Conservation (phyloP, 129 eudicot genomes). For the sunflower (Helianthus annuus) region DNA sequence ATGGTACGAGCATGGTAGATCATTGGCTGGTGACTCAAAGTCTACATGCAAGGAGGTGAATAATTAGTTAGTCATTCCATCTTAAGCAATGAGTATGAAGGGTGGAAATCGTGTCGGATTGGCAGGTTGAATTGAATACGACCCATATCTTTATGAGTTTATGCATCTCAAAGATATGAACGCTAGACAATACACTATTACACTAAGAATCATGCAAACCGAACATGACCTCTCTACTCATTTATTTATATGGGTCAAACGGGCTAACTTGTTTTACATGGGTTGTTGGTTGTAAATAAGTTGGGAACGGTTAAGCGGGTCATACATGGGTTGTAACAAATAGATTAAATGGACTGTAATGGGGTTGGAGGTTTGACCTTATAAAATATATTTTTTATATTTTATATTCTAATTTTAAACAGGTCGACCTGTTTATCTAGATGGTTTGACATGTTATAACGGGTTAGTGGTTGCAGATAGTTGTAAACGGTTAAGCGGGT, state of each 20-base stretch:
- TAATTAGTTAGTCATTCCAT: neutral
- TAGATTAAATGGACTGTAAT: neutral
- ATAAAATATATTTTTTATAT: neutral
- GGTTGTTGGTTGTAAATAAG: neutral
- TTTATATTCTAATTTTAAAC: neutral
- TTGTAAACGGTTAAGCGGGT: neutral
- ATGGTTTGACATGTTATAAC: no score
- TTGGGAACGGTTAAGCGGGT: neutral
- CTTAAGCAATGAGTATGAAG: neutral
- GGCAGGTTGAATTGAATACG: neutral
- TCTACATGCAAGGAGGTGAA: constrained; percentile 43
- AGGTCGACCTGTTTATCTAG: neutral
- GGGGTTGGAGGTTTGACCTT: neutral
- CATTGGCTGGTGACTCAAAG: constrained; percentile 30
- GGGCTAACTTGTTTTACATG: neutral
- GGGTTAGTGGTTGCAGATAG: no score
- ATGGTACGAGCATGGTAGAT: constrained; percentile 34
- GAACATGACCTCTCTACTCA: neutral
- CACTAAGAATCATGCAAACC: neutral
- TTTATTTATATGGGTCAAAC: neutral
- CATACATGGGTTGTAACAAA: neutral
- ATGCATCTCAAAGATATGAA: neutral
- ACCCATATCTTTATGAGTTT: neutral
- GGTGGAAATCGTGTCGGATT: no score
- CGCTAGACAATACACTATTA: neutral